Percentiles rank a stretch among this genome's conserved stretches.
These are phyloP conservation scores for Rhizoclosmatium sp. DNA, from an alignment of 192 early-diverging fungal genomes.

Conservation along the genomic window DNA sequence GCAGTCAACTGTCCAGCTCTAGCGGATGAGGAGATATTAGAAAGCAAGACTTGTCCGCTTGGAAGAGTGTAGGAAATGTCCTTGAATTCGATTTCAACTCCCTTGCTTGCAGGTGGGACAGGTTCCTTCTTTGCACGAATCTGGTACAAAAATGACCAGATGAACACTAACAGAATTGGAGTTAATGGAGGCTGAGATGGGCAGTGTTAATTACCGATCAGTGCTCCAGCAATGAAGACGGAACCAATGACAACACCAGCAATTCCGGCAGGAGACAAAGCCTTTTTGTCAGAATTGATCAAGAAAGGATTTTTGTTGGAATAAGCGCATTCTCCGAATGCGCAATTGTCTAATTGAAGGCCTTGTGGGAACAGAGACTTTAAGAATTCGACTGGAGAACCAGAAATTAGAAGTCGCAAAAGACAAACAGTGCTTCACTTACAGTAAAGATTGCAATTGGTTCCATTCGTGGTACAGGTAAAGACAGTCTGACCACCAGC, in stretches of 20 bases:
- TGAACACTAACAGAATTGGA: conserved; percentile 4
- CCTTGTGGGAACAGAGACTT: conserved; percentile 60
- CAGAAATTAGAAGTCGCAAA: background rate
- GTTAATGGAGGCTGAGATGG: background rate
- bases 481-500: conserved; percentile 53
- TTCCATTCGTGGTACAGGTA: conserved; percentile 51
- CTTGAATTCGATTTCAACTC: conserved; percentile 37
- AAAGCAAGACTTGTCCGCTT: conserved; percentile 65
- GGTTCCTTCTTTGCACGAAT: conserved; percentile 27
- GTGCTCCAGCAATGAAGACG: conserved; percentile 7
- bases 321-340: conserved; percentile 65
- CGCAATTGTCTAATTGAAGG: conserved; percentile 56
- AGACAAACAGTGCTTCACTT: background rate
- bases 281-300: background rate
- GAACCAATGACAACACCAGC: conserved; percentile 31
- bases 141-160: conserved; percentile 38
- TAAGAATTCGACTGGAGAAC: conserved; percentile 49
- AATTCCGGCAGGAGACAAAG: conserved; percentile 29
- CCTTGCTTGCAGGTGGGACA: conserved; percentile 38
- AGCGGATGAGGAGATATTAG: conserved; percentile 71
- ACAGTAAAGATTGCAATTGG: conserved; percentile 52
- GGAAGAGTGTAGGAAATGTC: conserved; percentile 41
- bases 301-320: conserved; percentile 46
- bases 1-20: conserved; percentile 79
- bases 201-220: background rate